A percentile compares a stretch with the other conserved stretches of the same genome.
These are phyloP conservation scores for Mycena sp. DNA, from an alignment of 1,284 basidiomycete species.

Conservation along the genomic window DNA sequence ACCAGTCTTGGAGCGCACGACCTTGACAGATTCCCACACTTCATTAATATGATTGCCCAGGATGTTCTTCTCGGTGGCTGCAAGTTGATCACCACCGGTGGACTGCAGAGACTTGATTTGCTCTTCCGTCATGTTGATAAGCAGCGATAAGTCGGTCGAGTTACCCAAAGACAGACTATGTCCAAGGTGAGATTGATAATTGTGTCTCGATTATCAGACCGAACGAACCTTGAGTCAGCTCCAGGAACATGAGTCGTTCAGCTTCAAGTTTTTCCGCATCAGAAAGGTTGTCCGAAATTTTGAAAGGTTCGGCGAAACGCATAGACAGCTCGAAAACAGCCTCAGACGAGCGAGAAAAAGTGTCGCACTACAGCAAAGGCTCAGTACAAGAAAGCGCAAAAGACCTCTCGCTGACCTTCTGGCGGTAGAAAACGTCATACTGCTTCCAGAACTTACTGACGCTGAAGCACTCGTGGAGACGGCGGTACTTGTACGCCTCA, in stretches of 20 bases:
- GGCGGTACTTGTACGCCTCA: constrained; percentile 98
- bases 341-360: constrained; percentile 91
- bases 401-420: constrained; percentile 66
- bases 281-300: constrained; percentile 65
- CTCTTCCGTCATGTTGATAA: constrained; percentile 99
- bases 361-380: constrained; percentile 76
- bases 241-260: constrained; percentile 92
- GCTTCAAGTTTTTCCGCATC: constrained; percentile 73
- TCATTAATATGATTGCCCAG: constrained; percentile 85
- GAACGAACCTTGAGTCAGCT: constrained; percentile 78
- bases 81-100: constrained; percentile 94
- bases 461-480: constrained; percentile 95
- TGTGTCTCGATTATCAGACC: too few species aligned
- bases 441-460: constrained; percentile 91
- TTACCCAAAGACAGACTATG: constrained; percentile 90
- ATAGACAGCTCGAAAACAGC: constrained; percentile 96
- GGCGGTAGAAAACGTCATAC: constrained; percentile 92
- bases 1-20: constrained; percentile 74
- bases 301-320: constrained; percentile 91
- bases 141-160: constrained; percentile 94
- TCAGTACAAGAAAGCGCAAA: background rate
- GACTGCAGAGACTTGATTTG: constrained; percentile 98
- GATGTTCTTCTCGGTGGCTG: constrained; percentile 96
- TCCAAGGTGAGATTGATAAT: too few species aligned
- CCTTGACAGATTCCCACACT: constrained; percentile 86